These are phyloP conservation scores for Cornus kousa DNA, from an alignment of 148 eudicot genomes.

Conservation along the genomic window DNA sequence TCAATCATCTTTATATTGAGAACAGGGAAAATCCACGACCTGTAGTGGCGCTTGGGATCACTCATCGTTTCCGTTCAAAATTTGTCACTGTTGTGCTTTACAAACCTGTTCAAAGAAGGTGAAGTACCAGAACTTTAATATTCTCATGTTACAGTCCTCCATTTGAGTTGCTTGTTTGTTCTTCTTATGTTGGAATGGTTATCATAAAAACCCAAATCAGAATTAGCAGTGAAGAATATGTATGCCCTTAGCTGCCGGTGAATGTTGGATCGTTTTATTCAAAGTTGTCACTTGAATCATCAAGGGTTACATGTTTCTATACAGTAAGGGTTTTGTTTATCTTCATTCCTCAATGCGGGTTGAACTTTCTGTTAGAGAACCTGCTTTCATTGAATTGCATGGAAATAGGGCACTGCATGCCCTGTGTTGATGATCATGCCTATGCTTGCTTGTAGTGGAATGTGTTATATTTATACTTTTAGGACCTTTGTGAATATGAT, in stretches of 20 bases:
- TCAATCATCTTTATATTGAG: conserved; percentile 93
- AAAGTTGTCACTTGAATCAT: neutral
- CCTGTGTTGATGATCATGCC: no score
- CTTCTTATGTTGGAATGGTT: conserved; percentile 7
- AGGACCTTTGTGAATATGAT: no score
- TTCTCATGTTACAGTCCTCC: neutral
- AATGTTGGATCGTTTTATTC: neutral
- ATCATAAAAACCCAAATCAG: conserved; percentile 2
- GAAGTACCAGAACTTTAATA: conserved; percentile 47
- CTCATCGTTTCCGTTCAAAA: conserved; percentile 89
- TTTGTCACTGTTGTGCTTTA: conserved; percentile 86
- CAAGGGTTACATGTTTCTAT: neutral
- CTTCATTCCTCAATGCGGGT: neutral
- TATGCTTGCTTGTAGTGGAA: no score
- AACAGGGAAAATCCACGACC: conserved; percentile 74
- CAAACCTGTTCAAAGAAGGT: conserved; percentile 86
- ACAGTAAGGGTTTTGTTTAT: no score
- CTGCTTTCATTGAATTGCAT: no score
- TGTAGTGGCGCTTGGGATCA: conserved; percentile 81
- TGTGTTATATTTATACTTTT: no score
- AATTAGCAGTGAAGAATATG: no score
- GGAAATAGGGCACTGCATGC: no score
- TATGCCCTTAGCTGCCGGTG: neutral
- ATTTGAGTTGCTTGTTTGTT: neutral
- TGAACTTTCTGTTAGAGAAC: neutral